A percentile compares a stretch with the other conserved stretches of the same genome.
phyloP scores from a whole-genome alignment of 768 basidiomycete genomes.

The Tricholoma sp. region DNA sequence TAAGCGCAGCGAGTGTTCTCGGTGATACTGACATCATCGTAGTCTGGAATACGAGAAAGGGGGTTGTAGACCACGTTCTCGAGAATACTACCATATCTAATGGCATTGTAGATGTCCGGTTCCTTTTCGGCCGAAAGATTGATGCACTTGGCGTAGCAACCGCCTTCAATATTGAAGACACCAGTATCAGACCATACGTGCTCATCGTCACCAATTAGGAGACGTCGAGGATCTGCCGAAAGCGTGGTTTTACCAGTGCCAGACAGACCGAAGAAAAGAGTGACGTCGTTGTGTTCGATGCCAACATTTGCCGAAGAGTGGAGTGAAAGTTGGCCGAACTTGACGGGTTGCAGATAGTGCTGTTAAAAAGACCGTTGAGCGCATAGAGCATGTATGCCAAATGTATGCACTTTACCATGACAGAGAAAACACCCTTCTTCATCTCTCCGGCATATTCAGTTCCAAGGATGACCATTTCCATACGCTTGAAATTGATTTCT shows the following conservation, averaged over 20 bases:
- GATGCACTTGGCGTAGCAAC: slow-evolving; percentile 98
- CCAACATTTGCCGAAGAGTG: slow-evolving; percentile 99
- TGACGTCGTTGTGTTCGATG: slow-evolving; percentile 83
- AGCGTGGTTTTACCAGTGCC: slow-evolving; percentile 99
- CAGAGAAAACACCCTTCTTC: slow-evolving; percentile 99
- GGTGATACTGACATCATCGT: slow-evolving; percentile 94
- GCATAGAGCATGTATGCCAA: neutral
- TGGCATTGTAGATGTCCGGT: slow-evolving; percentile 95
- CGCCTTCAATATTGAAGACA: slow-evolving; percentile 99
- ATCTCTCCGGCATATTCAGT: slow-evolving; percentile 99
- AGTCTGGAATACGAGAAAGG: slow-evolving; percentile 75
- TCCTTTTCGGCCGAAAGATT: slow-evolving; percentile 97
- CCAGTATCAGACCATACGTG: slow-evolving; percentile 99
- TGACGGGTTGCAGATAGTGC: slow-evolving; percentile 99
- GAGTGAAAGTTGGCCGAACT: slow-evolving; percentile 96
- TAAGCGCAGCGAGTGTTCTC: slow-evolving; percentile 99
- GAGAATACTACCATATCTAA: slow-evolving; percentile 92
- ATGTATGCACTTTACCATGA: slow-evolving; percentile 62
- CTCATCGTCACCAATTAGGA: slow-evolving; percentile 97
- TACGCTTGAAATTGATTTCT: slow-evolving; percentile 99
- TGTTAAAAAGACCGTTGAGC: slow-evolving; percentile 23
- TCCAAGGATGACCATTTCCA: slow-evolving; percentile 99
- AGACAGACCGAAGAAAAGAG: slow-evolving; percentile 97
- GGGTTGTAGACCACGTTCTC: slow-evolving; percentile 99
- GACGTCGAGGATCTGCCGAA: slow-evolving; percentile 90